Evolutionary conservation across 148 eudicot genomes (phyloP), one percentile per base, ranked within the genome.

Genomic region (Salicornia ramosissima): DNA sequence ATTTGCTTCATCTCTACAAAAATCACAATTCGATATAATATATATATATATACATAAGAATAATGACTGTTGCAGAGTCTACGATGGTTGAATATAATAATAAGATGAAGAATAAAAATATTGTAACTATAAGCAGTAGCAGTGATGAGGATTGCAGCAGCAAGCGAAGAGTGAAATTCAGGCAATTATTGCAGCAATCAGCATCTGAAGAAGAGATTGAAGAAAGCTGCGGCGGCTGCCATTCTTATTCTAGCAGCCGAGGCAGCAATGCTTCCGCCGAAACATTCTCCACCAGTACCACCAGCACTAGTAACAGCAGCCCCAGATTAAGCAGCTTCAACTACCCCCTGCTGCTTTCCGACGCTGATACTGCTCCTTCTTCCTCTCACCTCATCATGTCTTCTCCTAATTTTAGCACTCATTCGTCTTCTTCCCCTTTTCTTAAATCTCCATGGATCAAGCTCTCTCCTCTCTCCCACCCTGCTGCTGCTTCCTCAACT

Each of bases 381-480:
- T 45, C 77, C 7, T 70, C 77, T 0, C 43, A 54, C 56, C 25
- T 6, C 34, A 31, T 31, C n/a, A 50, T 30, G 21, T 58, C 39
- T 14, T 58, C 49, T 1, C 51, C 52, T 24, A 68, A 49, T 21
- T 29, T 21, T 21, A 22, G 31, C 24, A 21, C 45, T 6, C 46
- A 67, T 68, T 71, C 82, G 1, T 80, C 79, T 3, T 83, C 79
- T 66, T 73, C 83, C 0, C 86, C 86, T 2, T 80, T 73, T 42
- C 24, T 71, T 3, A 83, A 83, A 39, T 83, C 86, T 1, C 86
- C 86, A 0, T 83, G 86, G 86, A 74, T 70, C 4, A 79, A 75
- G 11, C 75, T 78, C 15, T 77, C 82, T 1, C 77, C 79, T 3
- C 29, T 31, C 30, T 64, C 69, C 0, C 2, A 31, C 39, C 69